Evolutionary conservation across 2,329 filamentous ascomycete species (phyloP), one percentile per base, ranked within the genome.

Genomic region (Alternaria postmessia): DNA sequence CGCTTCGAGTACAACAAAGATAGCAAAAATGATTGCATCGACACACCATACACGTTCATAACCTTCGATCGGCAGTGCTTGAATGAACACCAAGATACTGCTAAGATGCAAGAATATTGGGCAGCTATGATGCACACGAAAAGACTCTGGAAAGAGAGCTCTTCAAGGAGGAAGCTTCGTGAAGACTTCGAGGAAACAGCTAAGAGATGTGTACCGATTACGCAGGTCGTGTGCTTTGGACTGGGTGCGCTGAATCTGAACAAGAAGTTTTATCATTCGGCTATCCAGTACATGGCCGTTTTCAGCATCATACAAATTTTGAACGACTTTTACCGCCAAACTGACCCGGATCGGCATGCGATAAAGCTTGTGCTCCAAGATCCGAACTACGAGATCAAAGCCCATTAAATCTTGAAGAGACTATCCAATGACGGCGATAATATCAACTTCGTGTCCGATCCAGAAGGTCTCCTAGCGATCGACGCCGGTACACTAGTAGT

Each of bases 331-430:
- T 59, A 66, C 36, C 39, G 11, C 6, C 8, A 26, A 3, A n/a
- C 30, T 6, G 42, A 58, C n/a, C 18, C 57, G 1, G 5, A 14
- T 2, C 16, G n/a, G 1, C n/a, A 28, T 12, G 8, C 24, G 8
- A 49, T 70, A 2, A 18, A 56, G 12, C 51, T 71, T n/a, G 39
- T 70, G 6, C 43, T 64, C 2, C 67, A 71, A 28, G 67, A 71
- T 34, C 70, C 70, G 1, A 53, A 41, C 24, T 71, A 71, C 48
- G 38, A 41, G 9, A 8, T 28, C 0, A 56, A 47, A 18, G 69
- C 67, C 20, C 18, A 34, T 7, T 5, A 49, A 4, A 53, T 68
- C 0, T 36, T 65, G 4, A 38, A 28, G 22, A 28, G 52, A 11
- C 20, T 63, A 0, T 53, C 22, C 14, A 7, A 12, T 1, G 20